phyloP scores from a whole-genome alignment of 768 basidiomycete genomes.

The Kwoniella botswanensis region DNA sequence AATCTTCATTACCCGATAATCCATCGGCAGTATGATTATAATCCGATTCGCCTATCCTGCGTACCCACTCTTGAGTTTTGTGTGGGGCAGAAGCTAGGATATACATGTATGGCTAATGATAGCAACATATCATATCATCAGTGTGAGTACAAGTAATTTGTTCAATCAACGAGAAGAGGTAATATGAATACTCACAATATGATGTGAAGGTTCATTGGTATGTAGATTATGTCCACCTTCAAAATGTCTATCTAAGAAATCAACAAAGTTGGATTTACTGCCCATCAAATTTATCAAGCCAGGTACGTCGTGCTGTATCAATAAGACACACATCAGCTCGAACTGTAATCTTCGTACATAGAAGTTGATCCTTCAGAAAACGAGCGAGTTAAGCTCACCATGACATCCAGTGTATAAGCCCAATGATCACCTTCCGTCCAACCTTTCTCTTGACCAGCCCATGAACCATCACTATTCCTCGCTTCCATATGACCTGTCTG shows the following conservation, averaged over 20 bases:
- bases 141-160: not conserved
- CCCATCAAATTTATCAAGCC: slow-evolving; percentile 69
- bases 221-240: slow-evolving; percentile 75
- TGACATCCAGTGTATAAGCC: slow-evolving; percentile 78
- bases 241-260: slow-evolving; percentile 59
- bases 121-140: no score
- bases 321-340: not conserved
- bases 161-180: not conserved
- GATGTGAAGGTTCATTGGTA: slow-evolving; percentile 85
- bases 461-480: slow-evolving; percentile 63
- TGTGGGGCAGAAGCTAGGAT: slow-evolving; percentile 72
- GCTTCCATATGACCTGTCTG: slow-evolving; percentile 83
- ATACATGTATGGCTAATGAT: slow-evolving; percentile 70
- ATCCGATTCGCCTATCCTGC: slow-evolving; percentile 68
- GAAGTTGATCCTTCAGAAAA: not conserved
- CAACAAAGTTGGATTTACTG: slow-evolving; percentile 69
- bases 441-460: slow-evolving; percentile 63
- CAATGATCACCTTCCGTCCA: slow-evolving; percentile 84
- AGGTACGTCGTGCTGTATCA: slow-evolving; percentile 68
- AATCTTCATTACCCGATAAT: slow-evolving; percentile 83
- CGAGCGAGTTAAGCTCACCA: slow-evolving; percentile 31
- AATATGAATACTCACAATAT: slow-evolving; percentile 61
- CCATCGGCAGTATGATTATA: slow-evolving; percentile 74
- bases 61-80: slow-evolving; percentile 73
- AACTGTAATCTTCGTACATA: no score